Evolutionary conservation across 768 basidiomycete genomes (phyloP).

Genomic region (Auricularia auricula-judae): DNA sequence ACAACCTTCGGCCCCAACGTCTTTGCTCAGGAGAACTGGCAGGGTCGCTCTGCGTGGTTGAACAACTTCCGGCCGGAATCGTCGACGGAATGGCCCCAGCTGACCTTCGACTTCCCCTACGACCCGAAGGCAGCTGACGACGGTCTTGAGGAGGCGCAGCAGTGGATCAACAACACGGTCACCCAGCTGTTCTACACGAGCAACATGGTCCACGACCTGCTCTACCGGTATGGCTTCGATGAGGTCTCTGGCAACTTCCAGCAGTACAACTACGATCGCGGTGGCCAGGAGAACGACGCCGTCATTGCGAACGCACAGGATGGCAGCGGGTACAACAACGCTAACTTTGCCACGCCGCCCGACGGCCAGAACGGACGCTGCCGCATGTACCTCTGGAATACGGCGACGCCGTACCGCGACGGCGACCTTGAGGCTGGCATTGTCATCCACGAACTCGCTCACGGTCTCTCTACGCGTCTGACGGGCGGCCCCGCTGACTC

Average conservation of each 20-base stretch:
- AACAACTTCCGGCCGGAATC: constrained; percentile 73
- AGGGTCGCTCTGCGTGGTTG: constrained; percentile 53
- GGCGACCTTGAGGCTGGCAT: constrained; percentile 96
- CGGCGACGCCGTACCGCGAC: constrained; percentile 80
- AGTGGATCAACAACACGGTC: constrained; percentile 78
- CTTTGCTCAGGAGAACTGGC: constrained; percentile 92
- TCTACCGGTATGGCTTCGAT: constrained; percentile 74
- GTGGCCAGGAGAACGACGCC: constrained; percentile 77
- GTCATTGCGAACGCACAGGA: constrained; percentile 95
- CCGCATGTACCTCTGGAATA: constrained; percentile 97
- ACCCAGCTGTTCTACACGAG: constrained; percentile 84
- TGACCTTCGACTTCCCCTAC: constrained; percentile 66
- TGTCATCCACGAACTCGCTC: constrained; percentile 81
- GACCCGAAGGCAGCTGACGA: constrained; percentile 54
- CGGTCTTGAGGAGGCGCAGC: constrained; percentile 60
- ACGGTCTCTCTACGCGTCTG: constrained; percentile 87
- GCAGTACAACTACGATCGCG: constrained; percentile 89
- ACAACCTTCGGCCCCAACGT: constrained; percentile 86
- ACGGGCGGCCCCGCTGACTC: constrained; percentile 92
- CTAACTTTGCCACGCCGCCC: constrained; percentile 50
- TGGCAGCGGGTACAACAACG: constrained; percentile 85
- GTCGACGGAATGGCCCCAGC: constrained; percentile 23
- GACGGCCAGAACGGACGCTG: constrained; percentile 68
- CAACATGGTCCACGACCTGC: constrained; percentile 42
- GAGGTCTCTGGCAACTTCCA: constrained; percentile 95